Base-by-base conservation (phyloP, 2,329 filamentous ascomycete species). In the Intubia oerlemansii region DNA sequence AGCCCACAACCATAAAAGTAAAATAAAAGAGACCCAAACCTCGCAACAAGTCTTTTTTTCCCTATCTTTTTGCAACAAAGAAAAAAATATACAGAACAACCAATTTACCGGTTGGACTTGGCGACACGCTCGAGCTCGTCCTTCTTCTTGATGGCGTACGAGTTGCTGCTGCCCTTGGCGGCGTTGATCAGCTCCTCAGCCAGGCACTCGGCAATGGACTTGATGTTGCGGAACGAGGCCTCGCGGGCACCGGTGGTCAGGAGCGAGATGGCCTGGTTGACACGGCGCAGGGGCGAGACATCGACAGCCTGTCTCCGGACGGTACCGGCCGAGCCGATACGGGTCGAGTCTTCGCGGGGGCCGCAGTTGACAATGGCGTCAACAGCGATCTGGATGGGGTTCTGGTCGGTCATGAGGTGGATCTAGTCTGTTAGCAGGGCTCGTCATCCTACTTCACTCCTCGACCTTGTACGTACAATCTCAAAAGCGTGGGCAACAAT, bases 121-220 rank as follows among this genome's bases (percentile, higher is more conserved):
- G 88, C 88, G 51, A 98, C 88, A 88, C 88, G 88, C 78, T 98
- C 88, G 66, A 98, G 64, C 78, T 98, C 90, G 62, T 98, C 88
- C 85, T 98, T 98, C 82, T 98, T 98, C 82, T 98, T 98, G 76
- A 98, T 98, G 52, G 90, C 88, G 60, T 95, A 98, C 46, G 84
- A 93, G 82, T 98, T 98, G 66, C 79, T 90, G 75, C 78, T 90
- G 54, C 88, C 88, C 81, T 98, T 98, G 60, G 90, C 90, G 56
- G 90, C 90, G 72, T 98, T 98, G 77, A 98, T 95, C 58, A 98
- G 73, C 75, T 98, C 88, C 66, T 98, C 90, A 55, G 88, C 88
- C 51, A 98, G 67, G 69, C 88, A 95, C 73, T 98, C 88, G 51
- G 90, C 84, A 56, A 98, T 90, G 54, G 77, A 84, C 84, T 98